Evolutionary conservation across 129 eudicot species (phyloP), one percentile per base, ranked within the genome.

Genomic region (Sambucus nigra): DNA sequence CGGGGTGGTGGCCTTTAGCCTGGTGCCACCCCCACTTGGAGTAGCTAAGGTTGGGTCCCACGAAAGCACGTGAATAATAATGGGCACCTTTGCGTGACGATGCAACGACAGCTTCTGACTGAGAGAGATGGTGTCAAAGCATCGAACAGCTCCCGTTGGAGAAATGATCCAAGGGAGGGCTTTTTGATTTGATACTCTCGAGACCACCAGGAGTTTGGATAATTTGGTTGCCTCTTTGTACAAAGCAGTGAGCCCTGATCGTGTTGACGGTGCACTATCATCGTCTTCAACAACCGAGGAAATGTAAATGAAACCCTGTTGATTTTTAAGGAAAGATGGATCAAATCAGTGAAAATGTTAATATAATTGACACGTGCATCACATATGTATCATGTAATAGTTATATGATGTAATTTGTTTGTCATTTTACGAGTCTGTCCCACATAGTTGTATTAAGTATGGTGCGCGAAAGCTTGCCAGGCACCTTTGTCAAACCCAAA

Each of bases 151-250:
- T 16, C 97, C 87, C 35, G 82, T 64, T 1, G 88, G 69, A 26
- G 97, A 81, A 64, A 81, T 93, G 63, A 89, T 84, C 97, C 97
- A 89, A 20, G 97, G 97, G 5, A 89, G 88, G 25, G 84, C 83
- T 59, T 89, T 89, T 21, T 84, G 87, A 47, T 81, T 81, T 11
- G 81, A 65, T 49, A 88, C 71, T 47, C 95, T 73, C 0, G 93
- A 84, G 35, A 88, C 52, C 8, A 88, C 76, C 1, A 88, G 76
- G 16, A 68, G 80, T 41, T 77, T 75, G 48, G 71, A 66, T 51
- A 81, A 79, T 25, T 27, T 74, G 12, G 5, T 69, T 47, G 97
- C 94, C 45, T 88, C 93, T 28, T 35, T 49, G 71, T 75, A 79
- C 13, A 84, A 69, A 53, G 74, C 62, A 60, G 67, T 68, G 4